A percentile compares a stretch with the other conserved stretches of the same genome.
Evolutionary conservation across 2,329 filamentous ascomycete genomes (phyloP).

Genomic region (Fusarium sulawesiense): DNA sequence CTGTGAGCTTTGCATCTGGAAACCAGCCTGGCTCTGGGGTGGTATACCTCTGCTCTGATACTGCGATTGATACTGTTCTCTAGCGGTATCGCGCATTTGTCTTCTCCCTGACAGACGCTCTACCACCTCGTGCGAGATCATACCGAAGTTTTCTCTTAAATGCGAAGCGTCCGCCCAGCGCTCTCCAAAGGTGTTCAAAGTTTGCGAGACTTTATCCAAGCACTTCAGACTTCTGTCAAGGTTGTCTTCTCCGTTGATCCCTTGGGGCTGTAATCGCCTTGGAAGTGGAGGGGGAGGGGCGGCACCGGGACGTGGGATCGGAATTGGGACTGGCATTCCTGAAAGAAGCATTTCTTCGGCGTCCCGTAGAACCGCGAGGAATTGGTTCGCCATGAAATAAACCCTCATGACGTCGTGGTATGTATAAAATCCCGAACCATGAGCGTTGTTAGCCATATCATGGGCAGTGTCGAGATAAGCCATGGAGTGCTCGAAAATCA

Average conservation of each 20-base stretch:
- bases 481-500: conserved; percentile 88
- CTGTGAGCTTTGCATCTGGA: conserved; percentile 43
- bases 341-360: conserved; percentile 68
- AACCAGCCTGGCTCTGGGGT: conserved; percentile 28
- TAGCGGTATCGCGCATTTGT: conserved; percentile 47
- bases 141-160: conserved; percentile 65
- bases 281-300: conserved; percentile 66
- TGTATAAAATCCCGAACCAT: conserved; percentile 76
- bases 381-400: conserved; percentile 77
- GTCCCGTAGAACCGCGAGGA: conserved; percentile 69
- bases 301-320: conserved; percentile 59
- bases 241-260: conserved; percentile 59
- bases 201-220: conserved; percentile 64
- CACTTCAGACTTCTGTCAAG: conserved; percentile 67
- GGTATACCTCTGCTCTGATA: conserved; percentile 48
- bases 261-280: conserved; percentile 52
- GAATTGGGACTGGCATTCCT: conserved; percentile 59
- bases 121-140: conserved; percentile 58
- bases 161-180: conserved; percentile 68
- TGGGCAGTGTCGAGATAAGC: conserved; percentile 83
- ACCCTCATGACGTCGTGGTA: conserved; percentile 89
- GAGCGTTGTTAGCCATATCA: conserved; percentile 69
- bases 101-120: conserved; percentile 57
- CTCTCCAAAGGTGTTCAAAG: conserved; percentile 66
- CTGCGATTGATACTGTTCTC: conserved; percentile 53